These are phyloP conservation scores for Trichosporon sp. DNA, from an alignment of 1,284 basidiomycete species.

Conservation along the genomic window DNA sequence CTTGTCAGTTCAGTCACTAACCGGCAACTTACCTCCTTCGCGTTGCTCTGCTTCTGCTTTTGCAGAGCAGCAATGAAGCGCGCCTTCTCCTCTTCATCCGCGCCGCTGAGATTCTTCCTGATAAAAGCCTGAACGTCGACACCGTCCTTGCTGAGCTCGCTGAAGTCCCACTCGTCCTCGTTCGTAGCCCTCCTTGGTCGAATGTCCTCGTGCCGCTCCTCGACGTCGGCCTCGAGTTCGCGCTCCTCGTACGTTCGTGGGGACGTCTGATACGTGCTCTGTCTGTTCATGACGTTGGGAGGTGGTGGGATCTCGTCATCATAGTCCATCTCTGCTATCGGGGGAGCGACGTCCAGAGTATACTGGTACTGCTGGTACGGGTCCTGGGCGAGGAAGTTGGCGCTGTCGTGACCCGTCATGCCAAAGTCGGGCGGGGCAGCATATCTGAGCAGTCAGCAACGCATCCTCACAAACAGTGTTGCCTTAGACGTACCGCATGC, in stretches of 20 bases:
- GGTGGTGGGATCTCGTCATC: constrained; percentile 15
- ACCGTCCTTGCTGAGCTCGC: constrained; percentile 69
- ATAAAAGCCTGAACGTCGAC: constrained; percentile 76
- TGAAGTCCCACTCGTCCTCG: constrained; percentile 62
- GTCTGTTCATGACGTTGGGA: neutral
- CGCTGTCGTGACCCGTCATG: neutral
- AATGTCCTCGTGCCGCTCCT: constrained; percentile 42
- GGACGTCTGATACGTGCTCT: constrained; percentile 13
- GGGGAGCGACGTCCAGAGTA: constrained; percentile 33
- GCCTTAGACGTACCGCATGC: constrained; percentile 68
- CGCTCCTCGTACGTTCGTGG: constrained; percentile 24
- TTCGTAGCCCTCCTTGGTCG: constrained; percentile 39
- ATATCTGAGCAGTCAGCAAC: constrained; percentile 37
- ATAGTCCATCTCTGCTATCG: constrained; percentile 30
- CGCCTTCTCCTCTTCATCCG: constrained; percentile 55
- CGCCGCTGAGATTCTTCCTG: constrained; percentile 49
- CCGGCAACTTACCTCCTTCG: constrained; percentile 41
- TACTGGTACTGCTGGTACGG: constrained; percentile 39
- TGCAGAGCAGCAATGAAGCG: constrained; percentile 53
- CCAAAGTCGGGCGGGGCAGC: constrained; percentile 47
- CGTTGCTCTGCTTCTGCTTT: constrained; percentile 46
- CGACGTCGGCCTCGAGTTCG: constrained; percentile 29
- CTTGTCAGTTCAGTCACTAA: constrained; percentile 36
- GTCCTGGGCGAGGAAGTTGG: constrained; percentile 40
- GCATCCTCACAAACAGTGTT: neutral